A percentile compares a stretch with the other conserved stretches of the same genome.
Conservation (phyloP, 176 grass and related monocot species). For the Dendrocalamus sinicus region DNA sequence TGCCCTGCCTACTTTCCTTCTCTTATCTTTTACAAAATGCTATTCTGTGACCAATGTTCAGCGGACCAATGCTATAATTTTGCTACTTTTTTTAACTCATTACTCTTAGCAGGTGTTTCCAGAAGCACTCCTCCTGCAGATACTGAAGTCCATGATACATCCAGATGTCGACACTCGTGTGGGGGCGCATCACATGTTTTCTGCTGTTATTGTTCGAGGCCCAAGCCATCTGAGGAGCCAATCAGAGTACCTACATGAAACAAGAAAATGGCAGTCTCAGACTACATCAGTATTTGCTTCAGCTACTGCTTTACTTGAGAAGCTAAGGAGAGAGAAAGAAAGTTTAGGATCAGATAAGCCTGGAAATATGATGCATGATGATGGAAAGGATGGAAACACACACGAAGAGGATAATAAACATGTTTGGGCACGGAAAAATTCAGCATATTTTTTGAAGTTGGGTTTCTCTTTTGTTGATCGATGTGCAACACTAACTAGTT, state of each 20-base stretch:
- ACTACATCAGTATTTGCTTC: constrained; percentile 96
- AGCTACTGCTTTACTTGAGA: constrained; percentile 95
- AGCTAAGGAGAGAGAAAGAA: constrained; percentile 93
- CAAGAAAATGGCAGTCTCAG: constrained; percentile 89
- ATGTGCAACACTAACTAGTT: constrained; percentile 51
- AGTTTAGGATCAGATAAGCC: constrained; percentile 73
- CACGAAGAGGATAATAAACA: constrained; percentile 68
- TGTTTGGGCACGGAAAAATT: constrained; percentile 65
- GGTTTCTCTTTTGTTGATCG: constrained; percentile 80
- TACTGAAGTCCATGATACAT: constrained; percentile 88
- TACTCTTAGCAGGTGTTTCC: constrained; percentile 81
- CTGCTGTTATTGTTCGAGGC: constrained; percentile 71
- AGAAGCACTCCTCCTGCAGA: constrained; percentile 83
- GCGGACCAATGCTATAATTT: not conserved
- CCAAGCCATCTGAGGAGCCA: constrained; percentile 72
- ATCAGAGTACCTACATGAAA: constrained; percentile 88
- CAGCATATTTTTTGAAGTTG: constrained; percentile 80
- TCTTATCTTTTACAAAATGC: constrained; percentile 30
- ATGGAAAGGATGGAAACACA: constrained; percentile 53
- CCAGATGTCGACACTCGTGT: constrained; percentile 88
- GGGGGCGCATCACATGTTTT: constrained; percentile 89
- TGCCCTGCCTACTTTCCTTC: not conserved
- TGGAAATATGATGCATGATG: constrained; percentile 50
- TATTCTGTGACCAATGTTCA: constrained; percentile 8
- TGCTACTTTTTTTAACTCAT: constrained; percentile 12